Evolutionary conservation across 2,329 filamentous ascomycete species (phyloP).

Genomic region (Fusarium redolens): DNA sequence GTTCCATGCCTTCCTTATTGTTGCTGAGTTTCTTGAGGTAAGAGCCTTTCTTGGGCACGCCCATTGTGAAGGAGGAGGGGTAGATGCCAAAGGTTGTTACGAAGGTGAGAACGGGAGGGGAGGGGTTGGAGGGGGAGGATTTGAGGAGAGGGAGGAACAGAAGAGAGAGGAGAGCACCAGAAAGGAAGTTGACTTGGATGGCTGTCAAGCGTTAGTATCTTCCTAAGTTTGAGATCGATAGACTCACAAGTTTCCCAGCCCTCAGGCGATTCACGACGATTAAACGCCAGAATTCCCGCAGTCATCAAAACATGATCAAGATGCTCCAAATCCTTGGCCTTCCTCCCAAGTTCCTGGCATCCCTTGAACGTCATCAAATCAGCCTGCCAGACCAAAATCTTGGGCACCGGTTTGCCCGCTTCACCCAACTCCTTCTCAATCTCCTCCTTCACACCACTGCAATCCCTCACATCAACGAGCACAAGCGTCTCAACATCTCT

Average conservation of each 20-base stretch:
- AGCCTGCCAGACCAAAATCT: conserved; percentile 51
- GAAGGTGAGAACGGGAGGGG: conserved; percentile 52
- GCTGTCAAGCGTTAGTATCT: conserved; percentile 27
- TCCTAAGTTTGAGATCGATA: rapidly evolving
- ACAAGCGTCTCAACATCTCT: conserved; percentile 50
- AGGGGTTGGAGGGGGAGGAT: conserved; percentile 46
- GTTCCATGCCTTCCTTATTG: conserved; percentile 51
- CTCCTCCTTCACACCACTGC: conserved; percentile 47
- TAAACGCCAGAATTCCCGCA: conserved; percentile 52
- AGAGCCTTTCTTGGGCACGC: conserved; percentile 46
- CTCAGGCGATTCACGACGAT: conserved; percentile 51
- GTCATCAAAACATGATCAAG: conserved; percentile 53
- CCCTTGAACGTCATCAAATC: conserved; percentile 53
- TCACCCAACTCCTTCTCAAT: conserved; percentile 48
- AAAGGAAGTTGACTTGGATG: conserved; percentile 53
- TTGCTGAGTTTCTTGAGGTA: conserved; percentile 52
- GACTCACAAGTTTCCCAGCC: conserved; percentile 53
- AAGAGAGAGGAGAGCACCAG: conserved; percentile 49
- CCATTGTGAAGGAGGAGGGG: conserved; percentile 52
- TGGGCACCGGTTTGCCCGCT: conserved; percentile 42
- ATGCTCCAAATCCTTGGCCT: conserved; percentile 43
- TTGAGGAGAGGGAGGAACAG: conserved; percentile 50
- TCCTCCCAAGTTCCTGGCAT: conserved; percentile 47
- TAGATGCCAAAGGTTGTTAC: conserved; percentile 54
- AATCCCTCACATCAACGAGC: conserved; percentile 52